These are phyloP conservation scores for Diaporthe eres DNA, from an alignment of 2,329 filamentous ascomycete species.

Conservation along the genomic window DNA sequence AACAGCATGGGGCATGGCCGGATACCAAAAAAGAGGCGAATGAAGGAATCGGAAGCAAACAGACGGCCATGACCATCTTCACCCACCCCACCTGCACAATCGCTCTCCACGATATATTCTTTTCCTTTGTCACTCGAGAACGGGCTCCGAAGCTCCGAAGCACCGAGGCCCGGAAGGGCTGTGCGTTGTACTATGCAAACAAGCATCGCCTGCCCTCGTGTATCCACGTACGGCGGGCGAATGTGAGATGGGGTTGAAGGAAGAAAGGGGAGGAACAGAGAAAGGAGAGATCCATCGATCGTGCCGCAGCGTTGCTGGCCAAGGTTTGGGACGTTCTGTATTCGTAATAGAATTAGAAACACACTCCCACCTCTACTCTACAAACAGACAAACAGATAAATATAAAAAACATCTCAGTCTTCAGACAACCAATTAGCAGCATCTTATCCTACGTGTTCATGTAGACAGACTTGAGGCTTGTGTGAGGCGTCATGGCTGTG, in stretches of 20 bases:
- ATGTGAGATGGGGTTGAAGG: background rate
- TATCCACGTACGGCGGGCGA: background rate
- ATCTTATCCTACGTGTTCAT: background rate
- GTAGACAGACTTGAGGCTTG: background rate
- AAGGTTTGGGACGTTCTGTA: slow-evolving; percentile 40
- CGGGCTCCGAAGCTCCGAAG: background rate
- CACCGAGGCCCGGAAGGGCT: background rate
- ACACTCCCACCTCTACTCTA: slow-evolving; percentile 40
- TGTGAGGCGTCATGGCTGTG: background rate
- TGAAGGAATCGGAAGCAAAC: background rate
- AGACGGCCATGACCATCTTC: slow-evolving; percentile 24
- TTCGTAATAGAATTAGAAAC: slow-evolving; percentile 40
- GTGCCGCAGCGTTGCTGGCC: slow-evolving; percentile 35
- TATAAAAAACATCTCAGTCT: background rate
- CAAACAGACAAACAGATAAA: slow-evolving; percentile 18
- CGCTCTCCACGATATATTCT: slow-evolving; percentile 26
- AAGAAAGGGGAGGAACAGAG: background rate
- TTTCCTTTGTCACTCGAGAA: slow-evolving; percentile 27
- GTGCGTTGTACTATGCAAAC: background rate
- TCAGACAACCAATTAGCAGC: background rate
- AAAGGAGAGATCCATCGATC: slow-evolving; percentile 20
- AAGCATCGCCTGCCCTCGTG: background rate
- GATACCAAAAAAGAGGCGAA: background rate
- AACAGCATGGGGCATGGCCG: slow-evolving; percentile 22
- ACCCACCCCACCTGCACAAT: slow-evolving; percentile 21